Percentiles rank a stretch among this genome's conserved stretches.
Conservation (phyloP, 768 basidiomycete genomes). For the Leccinum disarticulatum region DNA sequence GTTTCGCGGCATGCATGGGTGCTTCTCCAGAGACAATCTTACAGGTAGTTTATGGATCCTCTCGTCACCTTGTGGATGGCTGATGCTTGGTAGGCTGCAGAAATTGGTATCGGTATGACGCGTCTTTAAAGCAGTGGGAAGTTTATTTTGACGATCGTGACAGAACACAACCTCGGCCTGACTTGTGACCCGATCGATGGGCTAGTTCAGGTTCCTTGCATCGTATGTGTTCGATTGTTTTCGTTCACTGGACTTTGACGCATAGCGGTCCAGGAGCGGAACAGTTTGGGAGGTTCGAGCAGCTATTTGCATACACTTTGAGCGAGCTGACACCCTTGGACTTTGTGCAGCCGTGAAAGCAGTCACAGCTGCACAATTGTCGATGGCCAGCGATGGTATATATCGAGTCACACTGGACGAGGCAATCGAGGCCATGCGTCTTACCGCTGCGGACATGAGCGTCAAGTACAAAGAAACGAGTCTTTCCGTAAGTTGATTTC, state of each 20-base stretch:
- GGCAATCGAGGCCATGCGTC: conserved; percentile 92
- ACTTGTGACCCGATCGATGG: conserved; percentile 96
- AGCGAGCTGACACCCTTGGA: conserved; percentile 8
- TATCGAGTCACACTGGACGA: conserved; percentile 90
- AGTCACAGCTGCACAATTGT: conserved; percentile 90
- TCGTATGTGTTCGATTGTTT: conserved; percentile 46
- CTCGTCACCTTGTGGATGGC: background rate
- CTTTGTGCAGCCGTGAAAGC: conserved; percentile 75
- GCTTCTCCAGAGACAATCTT: conserved; percentile 81
- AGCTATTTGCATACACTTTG: background rate
- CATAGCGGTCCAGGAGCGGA: conserved; percentile 57
- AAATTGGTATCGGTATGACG: conserved; percentile 80
- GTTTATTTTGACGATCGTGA: conserved; percentile 4
- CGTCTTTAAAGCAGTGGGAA: background rate
- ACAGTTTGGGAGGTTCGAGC: conserved; percentile 74
- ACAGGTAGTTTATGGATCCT: conserved; percentile 45
- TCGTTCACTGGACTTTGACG: conserved; percentile 2
- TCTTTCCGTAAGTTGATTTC: conserved; percentile 61
- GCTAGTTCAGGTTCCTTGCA: conserved; percentile 93
- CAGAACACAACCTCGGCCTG: conserved; percentile 83
- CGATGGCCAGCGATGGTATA: conserved; percentile 87
- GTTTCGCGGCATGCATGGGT: conserved; percentile 94
- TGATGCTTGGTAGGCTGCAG: conserved; percentile 57
- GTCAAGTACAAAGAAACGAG: conserved; percentile 95
- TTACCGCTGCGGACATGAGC: conserved; percentile 94